Conservation (phyloP, 2,329 filamentous ascomycete genomes). For the Thielaviopsis musarum region DNA sequence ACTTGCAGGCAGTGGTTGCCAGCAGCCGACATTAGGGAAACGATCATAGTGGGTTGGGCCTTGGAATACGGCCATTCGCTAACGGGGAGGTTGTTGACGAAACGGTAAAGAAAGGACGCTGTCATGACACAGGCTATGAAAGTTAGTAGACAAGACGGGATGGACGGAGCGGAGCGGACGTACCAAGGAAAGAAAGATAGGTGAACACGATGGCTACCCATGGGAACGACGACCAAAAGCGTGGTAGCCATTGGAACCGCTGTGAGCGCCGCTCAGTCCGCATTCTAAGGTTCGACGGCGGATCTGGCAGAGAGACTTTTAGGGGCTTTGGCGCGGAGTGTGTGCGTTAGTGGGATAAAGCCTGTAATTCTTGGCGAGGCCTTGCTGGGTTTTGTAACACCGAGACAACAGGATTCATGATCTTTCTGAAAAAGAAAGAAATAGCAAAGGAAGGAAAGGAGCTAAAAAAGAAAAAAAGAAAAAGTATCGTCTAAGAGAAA, state of each 20-base stretch:
- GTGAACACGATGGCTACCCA: conserved; percentile 9
- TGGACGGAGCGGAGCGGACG: background rate
- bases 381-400: background rate
- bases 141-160: background rate
- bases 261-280: conserved; percentile 5
- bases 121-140: conserved; percentile 6
- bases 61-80: conserved; percentile 10
- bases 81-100: conserved; percentile 8
- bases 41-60: conserved; percentile 9
- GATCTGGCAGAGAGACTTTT: background rate
- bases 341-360: background rate
- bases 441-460: too few relatives aligned
- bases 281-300: background rate
- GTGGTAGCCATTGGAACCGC: conserved; percentile 8
- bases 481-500: too few relatives aligned
- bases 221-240: conserved; percentile 10
- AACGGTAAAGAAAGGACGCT: conserved; percentile 7
- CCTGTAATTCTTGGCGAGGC: background rate
- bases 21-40: conserved; percentile 9
- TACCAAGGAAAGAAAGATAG: conserved; percentile 9
- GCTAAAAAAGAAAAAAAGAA: too few relatives aligned
- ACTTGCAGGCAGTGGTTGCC: conserved; percentile 8
- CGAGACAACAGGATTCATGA: too few relatives aligned
- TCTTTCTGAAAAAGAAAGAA: too few relatives aligned
- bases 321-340: background rate